Conservation (phyloP, 805 yeast species). For the Citeromyces matritensis region DNA sequence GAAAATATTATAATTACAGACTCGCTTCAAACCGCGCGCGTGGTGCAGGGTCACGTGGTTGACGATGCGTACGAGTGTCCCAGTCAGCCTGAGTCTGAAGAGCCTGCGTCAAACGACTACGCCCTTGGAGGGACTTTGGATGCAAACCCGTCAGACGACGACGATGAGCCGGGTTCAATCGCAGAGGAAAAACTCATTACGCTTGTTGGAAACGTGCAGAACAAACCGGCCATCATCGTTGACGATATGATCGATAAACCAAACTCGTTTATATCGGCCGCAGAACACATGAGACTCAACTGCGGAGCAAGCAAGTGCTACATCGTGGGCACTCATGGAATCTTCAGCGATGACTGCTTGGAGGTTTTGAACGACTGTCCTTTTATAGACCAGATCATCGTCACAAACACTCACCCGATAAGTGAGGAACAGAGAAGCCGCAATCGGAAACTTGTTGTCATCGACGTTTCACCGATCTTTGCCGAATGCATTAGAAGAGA, state of each 20-base stretch:
- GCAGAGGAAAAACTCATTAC: constrained; percentile 81
- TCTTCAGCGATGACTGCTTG: constrained; percentile 77
- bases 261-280: constrained; percentile 87
- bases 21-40: constrained; percentile 89
- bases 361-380: constrained; percentile 64
- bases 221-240: constrained; percentile 80
- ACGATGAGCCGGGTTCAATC: constrained; percentile 51
- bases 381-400: constrained; percentile 83
- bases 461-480: constrained; percentile 88
- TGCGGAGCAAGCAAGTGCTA: constrained; percentile 93
- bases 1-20: constrained; percentile 57
- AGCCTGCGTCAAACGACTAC: constrained; percentile 16
- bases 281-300: constrained; percentile 89
- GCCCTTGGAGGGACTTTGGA: constrained; percentile 76
- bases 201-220: constrained; percentile 88
- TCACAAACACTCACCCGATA: constrained; percentile 93
- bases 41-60: constrained; percentile 93
- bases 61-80: constrained; percentile 51
- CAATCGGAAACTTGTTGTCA: constrained; percentile 62
- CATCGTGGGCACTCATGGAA: constrained; percentile 91
- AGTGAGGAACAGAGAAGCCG: constrained; percentile 39
- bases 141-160: constrained; percentile 78
- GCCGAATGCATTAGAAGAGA: constrained; percentile 98
- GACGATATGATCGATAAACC: constrained; percentile 98
- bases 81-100: neutral